Conservation (phyloP, 768 basidiomycete genomes). For the Hysterangium stoloniferum region DNA sequence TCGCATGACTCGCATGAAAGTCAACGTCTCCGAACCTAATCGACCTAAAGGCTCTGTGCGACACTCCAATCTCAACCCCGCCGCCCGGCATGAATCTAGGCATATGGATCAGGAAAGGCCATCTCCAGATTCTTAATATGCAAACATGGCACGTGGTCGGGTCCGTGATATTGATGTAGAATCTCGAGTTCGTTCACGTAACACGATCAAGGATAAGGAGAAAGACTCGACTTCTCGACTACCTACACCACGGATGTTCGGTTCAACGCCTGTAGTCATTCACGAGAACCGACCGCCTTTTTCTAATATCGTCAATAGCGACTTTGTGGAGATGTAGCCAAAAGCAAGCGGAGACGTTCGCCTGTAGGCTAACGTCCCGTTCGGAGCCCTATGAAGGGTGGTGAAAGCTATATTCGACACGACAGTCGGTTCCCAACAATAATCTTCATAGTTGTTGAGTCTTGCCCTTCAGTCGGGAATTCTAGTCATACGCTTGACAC, state of each 20-base stretch:
- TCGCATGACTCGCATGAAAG: too few relatives aligned
- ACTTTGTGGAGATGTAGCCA: not conserved
- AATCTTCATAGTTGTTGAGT: not conserved
- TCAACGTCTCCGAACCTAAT: too few relatives aligned
- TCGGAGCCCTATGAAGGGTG: slow-evolving; percentile 58
- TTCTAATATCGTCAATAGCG: slow-evolving; percentile 25
- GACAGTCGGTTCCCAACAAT: slow-evolving; percentile 64
- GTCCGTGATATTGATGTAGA: not conserved
- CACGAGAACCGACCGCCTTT: slow-evolving; percentile 31
- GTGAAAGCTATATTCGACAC: slow-evolving; percentile 48
- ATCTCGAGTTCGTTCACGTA: not conserved
- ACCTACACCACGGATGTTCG: slow-evolving; percentile 24
- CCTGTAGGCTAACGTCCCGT: slow-evolving; percentile 73
- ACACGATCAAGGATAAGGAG: not conserved
- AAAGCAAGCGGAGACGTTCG: slow-evolving; percentile 40
- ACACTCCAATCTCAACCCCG: not conserved
- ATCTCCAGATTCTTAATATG: not conserved
- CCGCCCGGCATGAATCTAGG: not conserved
- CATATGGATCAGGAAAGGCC: not conserved
- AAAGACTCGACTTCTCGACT: not conserved
- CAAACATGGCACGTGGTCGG: not conserved
- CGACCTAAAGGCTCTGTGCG: not conserved
- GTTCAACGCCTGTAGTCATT: not conserved
- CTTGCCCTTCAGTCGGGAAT: slow-evolving; percentile 36
- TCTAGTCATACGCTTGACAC: slow-evolving; percentile 51